These are phyloP conservation scores for Mycosarcoma mackinlayi DNA, from an alignment of 1,284 basidiomycete species.

Conservation along the genomic window DNA sequence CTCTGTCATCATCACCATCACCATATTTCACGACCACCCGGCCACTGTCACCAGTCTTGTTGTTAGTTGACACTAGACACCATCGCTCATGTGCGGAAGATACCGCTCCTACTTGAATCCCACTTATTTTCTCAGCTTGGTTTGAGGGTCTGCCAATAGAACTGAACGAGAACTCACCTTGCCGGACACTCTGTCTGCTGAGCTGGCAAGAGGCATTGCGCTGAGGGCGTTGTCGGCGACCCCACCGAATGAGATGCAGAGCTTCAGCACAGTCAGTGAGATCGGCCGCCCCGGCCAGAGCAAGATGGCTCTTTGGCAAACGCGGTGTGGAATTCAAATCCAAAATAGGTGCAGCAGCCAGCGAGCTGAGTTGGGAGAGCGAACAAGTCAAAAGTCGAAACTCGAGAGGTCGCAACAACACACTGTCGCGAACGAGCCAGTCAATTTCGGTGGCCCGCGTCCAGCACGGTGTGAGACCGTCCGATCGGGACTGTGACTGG, in stretches of 20 bases:
- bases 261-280: too few relatives aligned
- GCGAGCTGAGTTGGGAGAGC: neutral
- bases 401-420: neutral
- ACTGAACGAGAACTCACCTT: too few relatives aligned
- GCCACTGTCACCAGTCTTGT: conserved; percentile 1
- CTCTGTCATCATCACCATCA: conserved; percentile 7
- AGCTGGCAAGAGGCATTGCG: too few relatives aligned
- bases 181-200: too few relatives aligned
- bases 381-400: neutral
- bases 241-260: too few relatives aligned
- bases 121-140: conserved; percentile 22
- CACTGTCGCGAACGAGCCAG: conserved; percentile 15
- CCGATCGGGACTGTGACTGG: too few relatives aligned
- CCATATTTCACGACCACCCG: neutral
- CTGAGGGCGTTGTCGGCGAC: too few relatives aligned
- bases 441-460: conserved; percentile 1
- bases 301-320: too few relatives aligned
- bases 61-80: conserved; percentile 24
- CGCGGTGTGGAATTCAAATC: too few relatives aligned
- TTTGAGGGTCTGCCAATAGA: neutral
- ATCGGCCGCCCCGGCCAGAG: too few relatives aligned
- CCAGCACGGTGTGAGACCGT: too few relatives aligned
- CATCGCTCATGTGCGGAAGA: conserved; percentile 33
- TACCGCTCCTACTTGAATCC: conserved; percentile 29
- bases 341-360: too few relatives aligned